phyloP scores from a whole-genome alignment of 768 basidiomycete genomes.

The Rhodotorula taiwanensis region DNA sequence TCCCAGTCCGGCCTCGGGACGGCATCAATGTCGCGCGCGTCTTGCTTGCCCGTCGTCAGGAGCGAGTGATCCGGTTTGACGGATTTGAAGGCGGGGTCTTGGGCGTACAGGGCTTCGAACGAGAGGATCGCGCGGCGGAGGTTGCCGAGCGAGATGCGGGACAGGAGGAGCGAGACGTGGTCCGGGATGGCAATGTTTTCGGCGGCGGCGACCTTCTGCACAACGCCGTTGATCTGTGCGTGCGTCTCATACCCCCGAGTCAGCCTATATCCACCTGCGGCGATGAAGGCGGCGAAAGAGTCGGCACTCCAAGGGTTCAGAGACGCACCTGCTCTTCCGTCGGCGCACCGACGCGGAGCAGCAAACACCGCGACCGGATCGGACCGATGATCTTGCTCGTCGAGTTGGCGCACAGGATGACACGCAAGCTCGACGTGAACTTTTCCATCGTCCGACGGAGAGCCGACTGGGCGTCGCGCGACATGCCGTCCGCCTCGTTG shows the following conservation, averaged over 20 bases:
- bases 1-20: constrained; percentile 96
- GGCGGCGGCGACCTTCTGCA: constrained; percentile 69
- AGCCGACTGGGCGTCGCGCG: constrained; percentile 93
- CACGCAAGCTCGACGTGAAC: constrained; percentile 94
- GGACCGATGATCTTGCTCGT: constrained; percentile 93
- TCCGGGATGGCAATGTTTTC: constrained; percentile 75
- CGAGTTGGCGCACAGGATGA: constrained; percentile 92
- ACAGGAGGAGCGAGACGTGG: constrained; percentile 66
- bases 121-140: constrained; percentile 90
- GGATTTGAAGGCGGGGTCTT: constrained; percentile 48
- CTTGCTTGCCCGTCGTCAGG: constrained; percentile 26
- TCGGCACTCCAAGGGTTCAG: too few species aligned
- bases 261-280: background rate
- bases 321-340: constrained; percentile 61
- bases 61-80: constrained; percentile 33
- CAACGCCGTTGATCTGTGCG: constrained; percentile 67
- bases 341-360: constrained; percentile 89
- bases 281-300: background rate
- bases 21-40: constrained; percentile 27
- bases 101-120: constrained; percentile 93
- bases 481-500: constrained; percentile 91
- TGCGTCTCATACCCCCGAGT: too few species aligned
- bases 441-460: constrained; percentile 98
- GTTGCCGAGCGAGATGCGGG: constrained; percentile 76
- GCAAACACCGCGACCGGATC: constrained; percentile 87